Base-by-base conservation (phyloP, 805 yeast genomes). In the Saturnispora gosingensis region DNA sequence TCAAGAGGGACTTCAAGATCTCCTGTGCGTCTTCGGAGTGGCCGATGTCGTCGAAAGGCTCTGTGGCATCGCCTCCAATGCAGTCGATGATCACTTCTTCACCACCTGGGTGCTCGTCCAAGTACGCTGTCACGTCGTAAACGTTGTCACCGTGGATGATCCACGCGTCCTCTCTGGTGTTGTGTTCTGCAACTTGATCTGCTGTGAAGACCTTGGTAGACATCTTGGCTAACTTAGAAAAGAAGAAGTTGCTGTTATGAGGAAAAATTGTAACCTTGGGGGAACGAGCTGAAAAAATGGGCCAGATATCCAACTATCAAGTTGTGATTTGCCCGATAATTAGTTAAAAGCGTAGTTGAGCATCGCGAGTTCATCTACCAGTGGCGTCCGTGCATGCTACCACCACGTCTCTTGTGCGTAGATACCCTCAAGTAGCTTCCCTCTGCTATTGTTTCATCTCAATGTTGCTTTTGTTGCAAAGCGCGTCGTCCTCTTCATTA, bases 21-120 rank as follows among this genome's bases (percentile, higher is more conserved):
- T 84, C 93, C 60, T 82, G 81, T 40, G 99, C 98, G 59, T 90
- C 97, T 56, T 90, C 97, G 35, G 98, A 88, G 72, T 93, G 99
- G 35, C 99, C 99, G 65, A 93, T 90, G 64, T 88, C 96, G 59
- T 78, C 80, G 62, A 84, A 84, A 25, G 83, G 81, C 62, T 78
- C 84, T 32, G 88, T 78, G 36, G 87, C 85, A 64, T 84, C 89
- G 5, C 67, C 71, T 4, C 93, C 95, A 18, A 93, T 97, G 59
- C 87, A 87, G 55, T 83, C 83, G 54, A 81, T 67, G 43, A 91
- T 76, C 51, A 91, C 87, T 62, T 83, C 77, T 48, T 81, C 82
- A 43, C 83, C 83, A 58, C 73, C 72, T 3, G 98, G 98, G 67
- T 91, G 98, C 46, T 77, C 80, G 16, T 78, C 74, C 50, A 85